Evolutionary conservation across 2,329 filamentous ascomycete genomes (phyloP), one percentile per base, ranked within the genome.

Genomic region (Stenocarpella maydis): DNA sequence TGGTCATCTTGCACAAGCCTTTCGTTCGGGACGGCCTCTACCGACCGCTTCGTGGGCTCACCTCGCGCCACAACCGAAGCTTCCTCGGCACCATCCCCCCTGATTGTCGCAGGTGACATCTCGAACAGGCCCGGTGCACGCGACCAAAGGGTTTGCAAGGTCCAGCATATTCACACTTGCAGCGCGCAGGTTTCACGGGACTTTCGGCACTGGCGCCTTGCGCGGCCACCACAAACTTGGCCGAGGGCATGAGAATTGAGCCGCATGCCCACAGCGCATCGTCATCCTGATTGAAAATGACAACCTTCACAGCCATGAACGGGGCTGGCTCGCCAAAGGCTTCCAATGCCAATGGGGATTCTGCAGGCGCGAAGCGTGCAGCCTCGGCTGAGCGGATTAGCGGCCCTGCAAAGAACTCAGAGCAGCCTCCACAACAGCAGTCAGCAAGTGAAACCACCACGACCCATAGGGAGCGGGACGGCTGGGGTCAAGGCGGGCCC

Each of bases 261-360:
- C 21, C 45, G 34, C 45, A 15, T 58, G 34, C 43, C 34, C 26
- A 31, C 61, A 43, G 52, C 66, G 17, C 34, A 49, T 54, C 69
- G 49, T 55, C 50, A 54, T 67, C 69, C 72, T 72, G 72, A 71
- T 73, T 73, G 74, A 78, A 74, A 73, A 87, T 87, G 85, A 81
- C 85, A 47, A 77, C 82, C n/a, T 86, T 86, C 71, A 85, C 81
- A 37, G 83, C 84, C 72, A 81, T 87, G n/a, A 86, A 86, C 71
- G 83, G 84, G 72, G 81, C 55, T 45, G 65, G 78, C 74, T 85
- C 83, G 71, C 84, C 82, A 54, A 85, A 82, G 73, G 76, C 79
- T 52, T 82, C 82, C 69, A 75, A 76, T 28, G 74, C 74, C 49
- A 80, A 78, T 69, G 77, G 81, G 24, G 69, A 74, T 41, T 71